Evolutionary conservation across 441 rosid genomes (phyloP), one percentile per base, ranked within the genome.

Genomic region (Euphorbia schlechtendalii): DNA sequence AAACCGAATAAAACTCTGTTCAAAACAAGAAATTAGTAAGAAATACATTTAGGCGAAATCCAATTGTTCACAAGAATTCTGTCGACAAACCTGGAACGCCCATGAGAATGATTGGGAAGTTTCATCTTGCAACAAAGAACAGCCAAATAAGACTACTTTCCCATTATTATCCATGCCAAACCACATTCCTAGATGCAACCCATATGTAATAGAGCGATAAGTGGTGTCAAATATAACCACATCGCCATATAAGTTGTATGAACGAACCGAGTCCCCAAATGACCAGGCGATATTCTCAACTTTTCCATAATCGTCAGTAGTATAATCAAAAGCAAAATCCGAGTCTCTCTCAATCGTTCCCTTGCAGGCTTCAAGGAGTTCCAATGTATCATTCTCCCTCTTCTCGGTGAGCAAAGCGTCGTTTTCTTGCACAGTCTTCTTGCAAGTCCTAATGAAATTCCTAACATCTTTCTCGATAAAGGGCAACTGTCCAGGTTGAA

Each of bases 391-490:
- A 21, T 74, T 75, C 64, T 90, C 97, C 66, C 90, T 78, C 71
- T 83, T 92, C 70, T 86, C 97, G 14, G 65, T 65, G n/a, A 90
- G 92, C 59, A 82, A 54, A 74, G 94, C 92, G 80, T 90, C 98
- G 46, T 79, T 88, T 76, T 90, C 97, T 71, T 84, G 92, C 73
- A 90, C 89, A 62, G 82, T 77, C 77, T 83, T 92, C 84, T 86
- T 92, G 70, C 96, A 82, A 2, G 83, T 83, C 67, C 89, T 85
- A 53, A 92, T 84, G 68, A 92, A 92, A 71, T 92, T 92, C 59
- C 98, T 86, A 57, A 92, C 96, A 76, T 92, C 97, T 72, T 86
- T 93, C 77, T 93, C 97, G 43, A 90, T 83, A 71, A 85, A 93
- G 21, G 97, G 96, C 69, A 93, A 70, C 32, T 93, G 88, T 14